Base-by-base conservation (phyloP, 371 early-diverging fungal species). In the Rhizopus microsporus region DNA sequence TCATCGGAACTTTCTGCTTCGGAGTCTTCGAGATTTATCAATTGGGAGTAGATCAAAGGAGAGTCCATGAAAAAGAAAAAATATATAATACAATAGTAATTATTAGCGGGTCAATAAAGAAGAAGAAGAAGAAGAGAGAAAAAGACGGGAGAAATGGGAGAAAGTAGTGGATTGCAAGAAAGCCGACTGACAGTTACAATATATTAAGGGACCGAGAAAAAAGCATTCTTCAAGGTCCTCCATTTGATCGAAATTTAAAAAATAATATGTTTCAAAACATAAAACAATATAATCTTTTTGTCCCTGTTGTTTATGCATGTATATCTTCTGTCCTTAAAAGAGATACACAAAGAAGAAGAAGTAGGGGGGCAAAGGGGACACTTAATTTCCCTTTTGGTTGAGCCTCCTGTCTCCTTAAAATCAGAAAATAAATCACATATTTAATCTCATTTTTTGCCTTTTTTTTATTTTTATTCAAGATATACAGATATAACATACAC, bases 11-110 rank as follows among this genome's bases (percentile, higher is more conserved):
- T 46, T 23, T 46, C 46, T 23, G 46, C 8, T 38, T 64, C 64
- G 31, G 59, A 29, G 9, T 54, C 56, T 31, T 51, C 64, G n/a
- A 65, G 56, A 50, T 57, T 61, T 54, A 65, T 60, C 10, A 65
- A 43, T 29, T 65, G 66, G 37, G 66, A 53, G 16, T 60, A 65
- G 23, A 29, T 37, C 29, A 51, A 35, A 51, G 46, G 37, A 44
- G 23, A 31, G 34, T 53, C 53, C 42, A 53, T 53, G 31, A 23
- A 54, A 43, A 45, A n/a, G 32, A 15, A 45, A 16, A 37, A 44
- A 15, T 29, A 2, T 13, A 50, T 32, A 6, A n/a, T 34, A 13
- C 23, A 23, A 23, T 23, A 23, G 1, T 23, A 23, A 23, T 23
- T 23, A 23, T 23, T 23, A 23, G 2, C 23, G 47, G 16, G 23